Conservation (phyloP, 2,329 filamentous ascomycete species). For the Grosmannia clavigera region DNA sequence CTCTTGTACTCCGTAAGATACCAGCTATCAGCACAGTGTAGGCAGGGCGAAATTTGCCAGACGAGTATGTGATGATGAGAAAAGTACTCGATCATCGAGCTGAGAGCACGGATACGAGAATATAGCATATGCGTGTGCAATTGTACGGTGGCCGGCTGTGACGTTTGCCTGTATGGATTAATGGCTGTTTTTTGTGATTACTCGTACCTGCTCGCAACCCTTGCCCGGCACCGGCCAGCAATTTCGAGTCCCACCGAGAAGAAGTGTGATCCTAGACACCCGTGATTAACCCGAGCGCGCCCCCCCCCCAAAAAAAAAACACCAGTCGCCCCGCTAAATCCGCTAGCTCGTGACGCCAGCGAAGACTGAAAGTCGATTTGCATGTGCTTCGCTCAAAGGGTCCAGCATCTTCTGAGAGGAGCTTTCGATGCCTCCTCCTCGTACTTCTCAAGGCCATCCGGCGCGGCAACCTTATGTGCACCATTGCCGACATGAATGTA, state of each 20-base stretch:
- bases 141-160: background rate
- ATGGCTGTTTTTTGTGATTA: background rate
- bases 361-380: background rate
- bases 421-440: background rate
- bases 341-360: conserved; percentile 4
- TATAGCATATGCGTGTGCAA: too few relatives aligned
- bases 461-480: background rate
- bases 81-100: too few relatives aligned
- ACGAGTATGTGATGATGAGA: too few relatives aligned
- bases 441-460: background rate
- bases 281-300: conserved; percentile 6
- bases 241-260: conserved; percentile 10
- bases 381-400: background rate
- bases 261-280: conserved; percentile 1
- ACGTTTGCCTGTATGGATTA: background rate
- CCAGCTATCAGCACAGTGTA: background rate
- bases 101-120: background rate
- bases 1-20: background rate
- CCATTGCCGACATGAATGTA: background rate
- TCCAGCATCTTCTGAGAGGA: background rate
- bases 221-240: background rate
- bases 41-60: too few relatives aligned
- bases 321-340: background rate
- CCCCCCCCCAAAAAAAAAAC: background rate
- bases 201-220: background rate